These are phyloP conservation scores for Houttuynia cordata DNA, from an alignment of 164 flowering plant species.

Conservation along the genomic window DNA sequence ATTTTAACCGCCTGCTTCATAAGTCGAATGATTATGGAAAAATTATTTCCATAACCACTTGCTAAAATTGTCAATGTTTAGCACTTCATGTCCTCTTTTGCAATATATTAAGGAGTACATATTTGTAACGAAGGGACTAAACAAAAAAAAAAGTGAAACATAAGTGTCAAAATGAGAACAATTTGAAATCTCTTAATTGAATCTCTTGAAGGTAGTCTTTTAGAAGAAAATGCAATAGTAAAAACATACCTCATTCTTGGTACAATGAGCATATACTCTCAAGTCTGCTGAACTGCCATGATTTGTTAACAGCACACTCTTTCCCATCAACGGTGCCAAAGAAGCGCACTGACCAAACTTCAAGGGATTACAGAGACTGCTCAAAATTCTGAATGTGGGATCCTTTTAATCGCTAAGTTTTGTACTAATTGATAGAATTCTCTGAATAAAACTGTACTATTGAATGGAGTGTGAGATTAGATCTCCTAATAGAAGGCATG, in stretches of 20 bases:
- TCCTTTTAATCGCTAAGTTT: no score
- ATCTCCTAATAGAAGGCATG: no score
- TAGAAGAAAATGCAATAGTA: not conserved
- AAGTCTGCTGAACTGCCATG: conserved; percentile 30
- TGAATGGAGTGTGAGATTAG: no score
- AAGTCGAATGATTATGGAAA: no score
- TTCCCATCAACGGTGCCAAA: conserved; percentile 79
- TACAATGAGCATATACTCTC: conserved; percentile 51
- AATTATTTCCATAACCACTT: no score
- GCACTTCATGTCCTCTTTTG: no score
- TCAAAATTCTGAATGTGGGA: no score
- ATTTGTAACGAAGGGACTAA: no score
- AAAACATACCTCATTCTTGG: conserved; percentile 25
- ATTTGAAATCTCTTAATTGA: not conserved
- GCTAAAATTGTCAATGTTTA: no score
- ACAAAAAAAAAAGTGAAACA: not conserved
- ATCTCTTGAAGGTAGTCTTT: not conserved
- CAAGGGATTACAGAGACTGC: not conserved
- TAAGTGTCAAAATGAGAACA: no score
- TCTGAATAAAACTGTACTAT: not conserved
- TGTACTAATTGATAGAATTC: not conserved
- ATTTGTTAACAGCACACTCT: conserved; percentile 23
- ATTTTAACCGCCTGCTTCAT: no score
- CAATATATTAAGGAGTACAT: no score
- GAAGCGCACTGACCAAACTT: conserved; percentile 37